Evolutionary conservation across 2,329 filamentous ascomycete species (phyloP).

Genomic region (Alternaria arborescens): DNA sequence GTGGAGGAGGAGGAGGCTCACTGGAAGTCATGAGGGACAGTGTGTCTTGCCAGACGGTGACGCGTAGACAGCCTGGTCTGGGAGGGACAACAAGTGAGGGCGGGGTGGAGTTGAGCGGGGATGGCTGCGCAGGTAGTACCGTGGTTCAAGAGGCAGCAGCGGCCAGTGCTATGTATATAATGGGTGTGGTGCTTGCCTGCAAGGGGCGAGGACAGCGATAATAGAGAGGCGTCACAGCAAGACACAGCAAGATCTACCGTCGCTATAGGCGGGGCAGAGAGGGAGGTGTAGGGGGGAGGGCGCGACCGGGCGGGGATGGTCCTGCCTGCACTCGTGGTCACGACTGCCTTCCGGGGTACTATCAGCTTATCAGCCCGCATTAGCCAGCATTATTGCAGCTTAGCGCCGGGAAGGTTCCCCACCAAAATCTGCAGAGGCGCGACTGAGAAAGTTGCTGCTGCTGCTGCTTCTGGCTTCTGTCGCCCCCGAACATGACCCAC

Average conservation of each 20-base stretch:
- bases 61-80: not conserved
- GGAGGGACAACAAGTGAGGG: conserved; percentile 6
- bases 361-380: conserved; percentile 35
- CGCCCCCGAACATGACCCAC: conserved; percentile 34
- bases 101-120: conserved; percentile 19
- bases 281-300: conserved; percentile 5
- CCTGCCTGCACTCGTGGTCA: conserved; percentile 13
- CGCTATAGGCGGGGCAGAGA: conserved; percentile 15
- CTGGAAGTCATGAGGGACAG: conserved; percentile 22
- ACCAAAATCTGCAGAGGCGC: conserved; percentile 31
- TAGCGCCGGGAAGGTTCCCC: conserved; percentile 25
- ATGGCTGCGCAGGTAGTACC: conserved; percentile 6
- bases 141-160: conserved; percentile 7
- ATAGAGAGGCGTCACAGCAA: not conserved
- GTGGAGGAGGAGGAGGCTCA: conserved; percentile 12
- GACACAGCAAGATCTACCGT: not conserved
- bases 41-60: not conserved
- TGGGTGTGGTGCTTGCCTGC: not conserved
- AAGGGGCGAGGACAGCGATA: not conserved
- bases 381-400: conserved; percentile 9
- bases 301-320: conserved; percentile 10
- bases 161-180: not conserved
- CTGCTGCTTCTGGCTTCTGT: not conserved
- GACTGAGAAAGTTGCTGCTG: conserved; percentile 23
- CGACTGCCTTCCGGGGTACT: conserved; percentile 23